Evolutionary conservation across 805 yeast genomes (phyloP).

Genomic region (Candida nitratophila): DNA sequence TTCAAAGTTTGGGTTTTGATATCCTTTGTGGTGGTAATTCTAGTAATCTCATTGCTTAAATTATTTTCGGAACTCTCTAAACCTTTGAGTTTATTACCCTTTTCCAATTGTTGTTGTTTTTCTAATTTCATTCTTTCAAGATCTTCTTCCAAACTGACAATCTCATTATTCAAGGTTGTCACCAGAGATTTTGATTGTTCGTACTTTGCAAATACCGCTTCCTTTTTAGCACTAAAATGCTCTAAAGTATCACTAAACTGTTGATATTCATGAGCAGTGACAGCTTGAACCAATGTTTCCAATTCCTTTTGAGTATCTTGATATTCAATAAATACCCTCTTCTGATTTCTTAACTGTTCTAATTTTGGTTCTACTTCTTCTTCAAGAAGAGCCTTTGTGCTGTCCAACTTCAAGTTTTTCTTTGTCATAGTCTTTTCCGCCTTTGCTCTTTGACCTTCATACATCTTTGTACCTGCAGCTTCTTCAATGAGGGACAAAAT

Average conservation of each 20-base stretch:
- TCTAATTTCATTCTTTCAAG: constrained; percentile 43
- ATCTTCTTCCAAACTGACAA: constrained; percentile 53
- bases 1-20: constrained; percentile 48
- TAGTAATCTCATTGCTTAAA: constrained; percentile 55
- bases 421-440: constrained; percentile 89
- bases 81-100: constrained; percentile 53
- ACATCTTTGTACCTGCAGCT: constrained; percentile 96
- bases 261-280: constrained; percentile 70
- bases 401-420: constrained; percentile 78
- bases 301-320: constrained; percentile 79
- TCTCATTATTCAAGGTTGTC: constrained; percentile 45
- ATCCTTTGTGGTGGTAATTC: constrained; percentile 58
- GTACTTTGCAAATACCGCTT: constrained; percentile 33
- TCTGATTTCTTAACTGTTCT: constrained; percentile 72
- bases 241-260: constrained; percentile 32
- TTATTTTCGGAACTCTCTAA: constrained; percentile 52
- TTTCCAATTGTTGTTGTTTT: constrained; percentile 50
- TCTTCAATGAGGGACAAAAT: constrained; percentile 89
- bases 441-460: constrained; percentile 86
- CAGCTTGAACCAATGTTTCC: constrained; percentile 66
- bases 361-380: constrained; percentile 94
- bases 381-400: constrained; percentile 60
- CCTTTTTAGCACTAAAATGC: constrained; percentile 36
- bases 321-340: constrained; percentile 74
- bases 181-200: constrained; percentile 35